Evolutionary conservation across 2,329 filamentous ascomycete species (phyloP).

Genomic region (Cephalotrichum gorgonifer): DNA sequence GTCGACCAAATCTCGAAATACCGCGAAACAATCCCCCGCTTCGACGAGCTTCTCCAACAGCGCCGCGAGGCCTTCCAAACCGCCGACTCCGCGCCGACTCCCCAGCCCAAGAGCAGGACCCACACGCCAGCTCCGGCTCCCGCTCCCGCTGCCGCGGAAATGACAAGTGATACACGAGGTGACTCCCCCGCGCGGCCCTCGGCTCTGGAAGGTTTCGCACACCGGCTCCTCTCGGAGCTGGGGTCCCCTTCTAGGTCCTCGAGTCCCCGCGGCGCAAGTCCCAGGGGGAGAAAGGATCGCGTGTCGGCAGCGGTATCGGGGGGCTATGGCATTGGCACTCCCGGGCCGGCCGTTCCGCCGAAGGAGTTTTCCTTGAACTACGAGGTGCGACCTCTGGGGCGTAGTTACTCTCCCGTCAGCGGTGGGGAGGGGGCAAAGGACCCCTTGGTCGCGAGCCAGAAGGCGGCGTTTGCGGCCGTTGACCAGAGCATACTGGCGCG

Average conservation of each 20-base stretch:
- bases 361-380: conserved; percentile 31
- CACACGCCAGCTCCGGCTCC: conserved; percentile 12
- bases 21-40: conserved; percentile 55
- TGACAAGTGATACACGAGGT: conserved; percentile 14
- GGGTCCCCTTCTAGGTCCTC: conserved; percentile 40
- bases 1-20: conserved; percentile 53
- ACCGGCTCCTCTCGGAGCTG: conserved; percentile 50
- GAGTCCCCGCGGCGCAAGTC: conserved; percentile 38
- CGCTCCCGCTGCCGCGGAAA: conserved; percentile 20
- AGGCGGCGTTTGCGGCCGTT: conserved; percentile 51
- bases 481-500: conserved; percentile 51
- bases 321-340: conserved; percentile 19
- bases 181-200: conserved; percentile 42
- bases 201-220: conserved; percentile 50
- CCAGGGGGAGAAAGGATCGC: conserved; percentile 34
- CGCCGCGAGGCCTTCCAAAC: conserved; percentile 54
- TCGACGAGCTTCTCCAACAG: conserved; percentile 60
- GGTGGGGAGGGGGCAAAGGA: not conserved
- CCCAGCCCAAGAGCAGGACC: conserved; percentile 12
- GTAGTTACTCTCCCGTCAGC: conserved; percentile 25
- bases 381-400: conserved; percentile 26
- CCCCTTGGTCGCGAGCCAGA: conserved; percentile 33
- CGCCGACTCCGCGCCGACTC: conserved; percentile 28
- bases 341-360: conserved; percentile 22
- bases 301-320: conserved; percentile 10